Conservation (phyloP, 495 filamentous ascomycete genomes). For the Podospora appendiculata region DNA sequence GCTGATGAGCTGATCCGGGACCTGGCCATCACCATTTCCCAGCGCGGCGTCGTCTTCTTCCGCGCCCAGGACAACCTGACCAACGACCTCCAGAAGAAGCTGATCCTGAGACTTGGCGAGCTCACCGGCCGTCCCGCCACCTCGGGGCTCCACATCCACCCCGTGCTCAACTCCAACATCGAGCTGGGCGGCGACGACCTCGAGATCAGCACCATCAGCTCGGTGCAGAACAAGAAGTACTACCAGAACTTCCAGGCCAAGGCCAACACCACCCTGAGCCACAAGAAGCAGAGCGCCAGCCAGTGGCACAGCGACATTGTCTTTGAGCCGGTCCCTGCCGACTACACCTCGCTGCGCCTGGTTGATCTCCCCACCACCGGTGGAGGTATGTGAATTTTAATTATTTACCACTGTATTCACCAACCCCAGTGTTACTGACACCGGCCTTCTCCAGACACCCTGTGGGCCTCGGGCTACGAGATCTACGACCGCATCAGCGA, state of each 20-base stretch:
- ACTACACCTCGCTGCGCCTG: constrained; percentile 55
- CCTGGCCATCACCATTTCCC: constrained; percentile 68
- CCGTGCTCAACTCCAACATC: constrained; percentile 53
- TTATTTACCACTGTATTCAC: no score
- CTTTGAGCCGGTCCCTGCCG: constrained; percentile 56
- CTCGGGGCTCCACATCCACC: constrained; percentile 63
- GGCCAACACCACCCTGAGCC: constrained; percentile 11
- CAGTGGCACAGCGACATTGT: constrained; percentile 60
- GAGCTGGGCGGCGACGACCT: constrained; percentile 54
- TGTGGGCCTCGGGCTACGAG: constrained; percentile 69
- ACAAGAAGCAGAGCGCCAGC: constrained; percentile 29
- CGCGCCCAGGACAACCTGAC: constrained; percentile 54
- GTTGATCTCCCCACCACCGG: constrained; percentile 55
- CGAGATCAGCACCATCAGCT: constrained; percentile 66
- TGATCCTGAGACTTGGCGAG: constrained; percentile 54
- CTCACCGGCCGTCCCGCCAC: constrained; percentile 55
- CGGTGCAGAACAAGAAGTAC: constrained; percentile 46
- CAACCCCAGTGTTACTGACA: no score
- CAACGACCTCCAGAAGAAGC: constrained; percentile 47
- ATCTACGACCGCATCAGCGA: constrained; percentile 63
- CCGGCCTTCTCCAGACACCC: constrained; percentile 16
- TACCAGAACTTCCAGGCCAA: constrained; percentile 23
- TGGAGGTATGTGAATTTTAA: constrained; percentile 41
- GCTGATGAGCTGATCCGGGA: constrained; percentile 60
- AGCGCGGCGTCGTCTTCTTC: constrained; percentile 74